Evolutionary conservation across 768 basidiomycete species (phyloP), one percentile per base, ranked within the genome.

Genomic region (Pleurotus eryngii): DNA sequence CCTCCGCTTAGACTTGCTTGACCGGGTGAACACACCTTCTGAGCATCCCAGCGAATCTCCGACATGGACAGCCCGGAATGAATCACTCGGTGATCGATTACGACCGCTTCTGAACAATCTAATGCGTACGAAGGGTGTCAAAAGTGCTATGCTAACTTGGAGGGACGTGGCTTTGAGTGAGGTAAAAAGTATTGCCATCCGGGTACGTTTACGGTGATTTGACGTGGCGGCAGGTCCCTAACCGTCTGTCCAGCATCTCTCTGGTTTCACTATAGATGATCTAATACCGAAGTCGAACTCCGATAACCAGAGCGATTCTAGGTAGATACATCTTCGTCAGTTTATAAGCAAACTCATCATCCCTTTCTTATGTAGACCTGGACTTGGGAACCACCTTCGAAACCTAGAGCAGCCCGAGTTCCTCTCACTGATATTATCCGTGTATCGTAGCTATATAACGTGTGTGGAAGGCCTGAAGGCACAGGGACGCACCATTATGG

Each of bases 21-120:
- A 82, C 48, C 80, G 85, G 17, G 76, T 83, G 40, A 63, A 66
- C 57, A 46, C 59, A n/a, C 64, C 63, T 55, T 55, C 64, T 12
- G 43, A 60, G 7, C 27, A 55, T 9, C 55, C 62, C 45, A 57
- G 61, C 42, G 14, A 27, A 18, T 57, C 61, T 14, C 57, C 27
- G 42, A 61, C 49, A 53, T 54, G 26, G 59, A 64, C 46, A 63
- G 67, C 43, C 67, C 72, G 51, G 63, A 70, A 81, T 57, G 67
- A 80, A 59, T 76, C 75, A 1, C 66, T 92, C 49, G 78, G 77
- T 54, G 88, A 92, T 60, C 76, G 84, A 27, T 63, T 94, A 39
- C 79, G 80, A 24, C 93, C 93, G 2, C 65, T 95, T 46, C 67
- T 97, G 24, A 79, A 85, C 30, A 92, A 91, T n/a, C 78, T 98